These are phyloP conservation scores for Clitopilus passeckerianus DNA, from an alignment of 768 basidiomycete species.

Conservation along the genomic window DNA sequence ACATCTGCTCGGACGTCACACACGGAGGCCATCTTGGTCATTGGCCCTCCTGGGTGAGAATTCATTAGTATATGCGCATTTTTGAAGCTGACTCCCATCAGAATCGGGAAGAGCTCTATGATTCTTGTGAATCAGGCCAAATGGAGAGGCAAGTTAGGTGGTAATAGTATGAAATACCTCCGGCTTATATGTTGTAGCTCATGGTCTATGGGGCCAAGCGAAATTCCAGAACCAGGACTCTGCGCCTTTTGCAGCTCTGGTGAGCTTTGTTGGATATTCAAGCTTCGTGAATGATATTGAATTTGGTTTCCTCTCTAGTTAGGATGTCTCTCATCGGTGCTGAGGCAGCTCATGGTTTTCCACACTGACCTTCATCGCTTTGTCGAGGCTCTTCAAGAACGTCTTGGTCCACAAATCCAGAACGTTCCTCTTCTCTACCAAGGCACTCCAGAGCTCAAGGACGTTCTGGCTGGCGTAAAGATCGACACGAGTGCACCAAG, in stretches of 20 bases:
- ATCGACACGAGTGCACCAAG: conserved; percentile 45
- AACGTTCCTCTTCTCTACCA: conserved; percentile 69
- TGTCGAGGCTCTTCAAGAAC: conserved; percentile 50
- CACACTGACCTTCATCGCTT: conserved; percentile 67
- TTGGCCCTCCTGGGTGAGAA: conserved; percentile 59
- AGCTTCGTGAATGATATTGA: background rate
- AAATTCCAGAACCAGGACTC: conserved; percentile 64
- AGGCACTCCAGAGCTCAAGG: conserved; percentile 64
- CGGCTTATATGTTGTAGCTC: conserved; percentile 28
- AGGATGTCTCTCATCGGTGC: conserved; percentile 62
- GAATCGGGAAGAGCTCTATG: conserved; percentile 75
- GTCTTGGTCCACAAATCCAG: conserved; percentile 64
- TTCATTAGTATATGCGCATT: background rate
- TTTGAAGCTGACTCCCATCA: conserved; percentile 11
- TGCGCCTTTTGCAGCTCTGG: conserved; percentile 63
- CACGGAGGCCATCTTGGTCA: conserved; percentile 57
- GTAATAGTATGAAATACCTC: too few relatives aligned
- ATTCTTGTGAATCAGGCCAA: conserved; percentile 66
- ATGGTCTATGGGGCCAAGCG: conserved; percentile 74
- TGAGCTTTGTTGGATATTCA: conserved; percentile 4
- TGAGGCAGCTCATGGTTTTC: conserved; percentile 72
- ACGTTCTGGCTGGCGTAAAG: conserved; percentile 53
- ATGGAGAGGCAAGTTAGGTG: conserved; percentile 63
- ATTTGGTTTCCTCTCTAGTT: conserved; percentile 41
- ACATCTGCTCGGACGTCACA: conserved; percentile 37